Evolutionary conservation across 2,329 filamentous ascomycete genomes (phyloP), one percentile per base, ranked within the genome.

Genomic region (Trichoderma afroharzianum): DNA sequence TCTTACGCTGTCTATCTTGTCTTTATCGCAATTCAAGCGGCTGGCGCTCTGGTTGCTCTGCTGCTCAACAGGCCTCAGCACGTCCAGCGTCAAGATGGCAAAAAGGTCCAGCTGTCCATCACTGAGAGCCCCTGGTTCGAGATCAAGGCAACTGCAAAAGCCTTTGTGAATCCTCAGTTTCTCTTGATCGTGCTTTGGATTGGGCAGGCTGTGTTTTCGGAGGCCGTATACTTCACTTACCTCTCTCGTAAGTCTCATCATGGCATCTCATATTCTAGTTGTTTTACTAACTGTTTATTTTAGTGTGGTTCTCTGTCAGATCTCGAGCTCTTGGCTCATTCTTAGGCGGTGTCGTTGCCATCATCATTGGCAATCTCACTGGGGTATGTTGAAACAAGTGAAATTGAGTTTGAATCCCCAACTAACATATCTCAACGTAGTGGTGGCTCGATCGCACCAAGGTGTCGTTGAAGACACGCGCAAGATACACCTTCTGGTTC

Each of bases 201-300:
- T 50, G 89, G 89, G 1, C 90, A 93, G 74, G 89, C 89, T 0
- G 91, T 92, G 0, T 94, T 91, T 76, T 82, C 90, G 0, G 91
- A 94, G 77, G 89, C 92, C 0, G 90, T 93, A 0, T 92, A 91
- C 79, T 93, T 91, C 78, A 93, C 91, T 0, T 94, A 91, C 72
- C 82, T 91, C 8, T 73, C 76, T 1, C 36, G 77, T 78, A 72
- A 75, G 77, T 63, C 5, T 0, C 0, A 8, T 30, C 11, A 15
- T 59, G 3, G 3, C 24, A 36, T 36, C 11, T 11, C 24, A 6
- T 5, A 8, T 15, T 53, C n/a, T 50, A 1, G 24, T 28, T 11
- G 1, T 7, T 18, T n/a, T 53, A 21, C 55, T 69, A 7, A 55
- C 21, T 57, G 7, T 6, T 15, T 9, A 2, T 21, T 47, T 36